Base-by-base conservation (phyloP, 2,329 filamentous ascomycete species). In the Colletotrichum incanum region DNA sequence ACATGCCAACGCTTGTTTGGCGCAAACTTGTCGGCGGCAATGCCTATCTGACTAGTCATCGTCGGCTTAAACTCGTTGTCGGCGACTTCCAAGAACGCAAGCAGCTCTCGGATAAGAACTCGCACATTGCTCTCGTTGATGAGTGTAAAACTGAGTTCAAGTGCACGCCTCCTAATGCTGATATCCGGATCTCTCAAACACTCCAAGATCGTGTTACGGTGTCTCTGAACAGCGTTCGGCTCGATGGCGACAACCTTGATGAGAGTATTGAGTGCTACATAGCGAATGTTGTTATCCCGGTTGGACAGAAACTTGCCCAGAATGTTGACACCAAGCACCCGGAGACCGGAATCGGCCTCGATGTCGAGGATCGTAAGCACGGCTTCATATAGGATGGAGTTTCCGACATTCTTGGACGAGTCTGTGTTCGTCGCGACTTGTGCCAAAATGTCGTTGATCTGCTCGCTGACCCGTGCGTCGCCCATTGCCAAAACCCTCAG, bases 1-100 rank as follows among this genome's bases (percentile, higher is more conserved):
- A 98, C 93, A 80, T 99, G 96, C 96, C 96, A 99, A 80, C 96
- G 89, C 85, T 98, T 98, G 84, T 96, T 98, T 0, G 96, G 97
- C 2, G 96, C 94, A 82, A 94, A 99, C 75, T 96, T 92, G 82
- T 99, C 96, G 8, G 97, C 96, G 14, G 97, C 96, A 77, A 99
- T 94, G 31, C 96, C 96, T 80, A 99, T 99, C 80, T 99, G 96
- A 65, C 93, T 96, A 1, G 96, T 99, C 95, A 99, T 98, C 65
- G 94, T 94, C 8, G 96, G 94, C 85, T 99, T 99, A 86, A 99
- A 99, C 82, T 99, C 96, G 75, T 97, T 98, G 79, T 99, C 96
- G 66, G 97, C 96, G 63, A 98, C 95, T 82, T 99, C 96, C 70
- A 99, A 84, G 87, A 99, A 99, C 8, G 96, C 95, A 54, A 99